Evolutionary conservation across 78 protist species (phyloP).

Genomic region (Pelomyxa schiedti): DNA sequence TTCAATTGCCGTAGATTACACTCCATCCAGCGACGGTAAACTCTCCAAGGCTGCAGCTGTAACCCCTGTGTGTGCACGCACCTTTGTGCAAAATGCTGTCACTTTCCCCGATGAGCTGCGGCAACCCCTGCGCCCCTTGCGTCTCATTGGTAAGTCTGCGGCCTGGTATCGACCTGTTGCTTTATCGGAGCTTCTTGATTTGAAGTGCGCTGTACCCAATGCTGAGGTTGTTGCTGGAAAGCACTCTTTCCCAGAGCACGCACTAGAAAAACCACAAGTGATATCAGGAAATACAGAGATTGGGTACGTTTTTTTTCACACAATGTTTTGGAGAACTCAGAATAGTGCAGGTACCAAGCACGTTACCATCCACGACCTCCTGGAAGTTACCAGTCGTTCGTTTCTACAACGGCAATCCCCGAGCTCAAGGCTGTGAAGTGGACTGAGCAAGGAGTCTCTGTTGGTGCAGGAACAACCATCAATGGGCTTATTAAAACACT

Average conservation of each 20-base stretch:
- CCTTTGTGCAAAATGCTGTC: not conserved
- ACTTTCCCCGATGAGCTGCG: not conserved
- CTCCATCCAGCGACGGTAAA: not conserved
- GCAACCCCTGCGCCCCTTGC: not conserved
- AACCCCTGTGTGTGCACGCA: not conserved
- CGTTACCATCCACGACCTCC: not conserved
- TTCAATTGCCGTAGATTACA: not conserved
- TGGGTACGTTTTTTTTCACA: too few species aligned
- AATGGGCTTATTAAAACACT: not conserved
- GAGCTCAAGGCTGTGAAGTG: not conserved
- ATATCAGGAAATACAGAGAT: constrained; percentile 75
- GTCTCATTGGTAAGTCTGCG: not conserved
- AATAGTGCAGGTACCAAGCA: too few species aligned
- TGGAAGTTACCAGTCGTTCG: not conserved
- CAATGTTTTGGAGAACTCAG: too few species aligned
- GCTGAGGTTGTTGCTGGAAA: not conserved
- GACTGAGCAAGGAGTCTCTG: not conserved
- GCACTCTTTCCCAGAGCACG: not conserved
- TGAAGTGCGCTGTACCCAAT: not conserved
- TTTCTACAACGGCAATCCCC: not conserved
- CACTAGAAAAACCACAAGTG: constrained; percentile 8
- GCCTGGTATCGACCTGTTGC: constrained; percentile 59
- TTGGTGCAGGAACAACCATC: not conserved
- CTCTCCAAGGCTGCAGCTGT: not conserved
- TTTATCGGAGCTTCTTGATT: constrained; percentile 22